Evolutionary conservation across 306 rosid genomes (phyloP), one percentile per base, ranked within the genome.

Genomic region (Senna siamea): DNA sequence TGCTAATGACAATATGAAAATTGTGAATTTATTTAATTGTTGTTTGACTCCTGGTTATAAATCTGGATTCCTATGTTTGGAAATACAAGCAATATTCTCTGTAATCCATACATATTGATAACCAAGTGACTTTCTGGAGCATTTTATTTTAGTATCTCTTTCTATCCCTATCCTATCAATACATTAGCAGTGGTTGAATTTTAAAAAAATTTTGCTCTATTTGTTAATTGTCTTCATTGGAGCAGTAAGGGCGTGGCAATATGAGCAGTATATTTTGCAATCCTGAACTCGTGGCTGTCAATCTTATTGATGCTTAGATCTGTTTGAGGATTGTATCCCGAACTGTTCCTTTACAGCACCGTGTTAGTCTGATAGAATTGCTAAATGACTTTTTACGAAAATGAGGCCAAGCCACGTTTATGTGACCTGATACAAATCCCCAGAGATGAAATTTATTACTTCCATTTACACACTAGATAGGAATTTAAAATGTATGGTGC

Each of bases 51-150:
- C 46, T 48, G 38, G 30, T 35, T 65, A 70, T 68, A 63, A 77
- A 60, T 77, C 63, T 52, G 54, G 78, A 65, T 44, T 35, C 51
- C 72, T 44, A 43, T 62, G 9, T 41, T 73, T 44, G 34, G 59
- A 37, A 35, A 56, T 54, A 11, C 70, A 50, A 64, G 41, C 48
- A 63, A 74, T 20, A 70, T 64, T 70, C 34, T 51, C 66, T 34
- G 76, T 70, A 26, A 61, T 75, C 26, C 26, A 15, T 52, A 30
- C 26, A 15, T 59, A 30, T 68, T 23, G 3, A 23, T 28, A 18
- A 63, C 40, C 50, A 9, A 18, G 53, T 62, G 57, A 46, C 14
- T 73, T 77, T 43, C 51, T 63, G 22, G 53, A 47, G 64, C 70
- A 62, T 63, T 11, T 26, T 47, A 12, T 14, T 51, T 20, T 34